These are phyloP conservation scores for Phylloporus arenicola DNA, from an alignment of 768 basidiomycete species.

Conservation along the genomic window DNA sequence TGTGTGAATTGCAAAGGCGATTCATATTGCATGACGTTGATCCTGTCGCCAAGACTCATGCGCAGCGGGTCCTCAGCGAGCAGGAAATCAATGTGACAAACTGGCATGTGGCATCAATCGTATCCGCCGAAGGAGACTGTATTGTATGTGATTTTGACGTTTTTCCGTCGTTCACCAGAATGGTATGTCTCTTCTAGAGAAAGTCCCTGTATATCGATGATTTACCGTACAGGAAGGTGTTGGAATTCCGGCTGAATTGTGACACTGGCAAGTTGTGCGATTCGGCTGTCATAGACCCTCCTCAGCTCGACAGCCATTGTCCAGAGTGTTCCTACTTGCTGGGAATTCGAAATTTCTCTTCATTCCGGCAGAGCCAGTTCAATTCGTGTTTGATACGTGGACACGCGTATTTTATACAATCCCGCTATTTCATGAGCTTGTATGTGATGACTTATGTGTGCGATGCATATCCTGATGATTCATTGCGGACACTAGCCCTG, in stretches of 20 bases:
- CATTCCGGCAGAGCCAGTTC: not conserved
- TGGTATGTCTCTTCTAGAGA: too few species aligned
- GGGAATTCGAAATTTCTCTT: not conserved
- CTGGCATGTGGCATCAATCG: not conserved
- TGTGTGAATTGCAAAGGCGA: not conserved
- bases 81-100: rapidly evolving
- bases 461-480: not conserved
- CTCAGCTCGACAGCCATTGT: not conserved
- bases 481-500: not conserved
- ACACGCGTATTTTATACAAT: not conserved
- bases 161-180: too few species aligned
- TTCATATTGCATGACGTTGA: not conserved
- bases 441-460: slow-evolving; percentile 6
- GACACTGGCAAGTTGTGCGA: not conserved
- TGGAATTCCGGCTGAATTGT: not conserved
- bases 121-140: not conserved
- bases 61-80: not conserved
- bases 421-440: not conserved
- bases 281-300: not conserved
- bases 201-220: too few species aligned
- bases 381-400: not conserved
- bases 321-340: not conserved
- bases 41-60: not conserved
- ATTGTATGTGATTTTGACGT: not conserved
- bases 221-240: not conserved